Evolutionary conservation across 2,329 filamentous ascomycete species (phyloP), one percentile per base, ranked within the genome.

Genomic region (Fonsecaea erecta): DNA sequence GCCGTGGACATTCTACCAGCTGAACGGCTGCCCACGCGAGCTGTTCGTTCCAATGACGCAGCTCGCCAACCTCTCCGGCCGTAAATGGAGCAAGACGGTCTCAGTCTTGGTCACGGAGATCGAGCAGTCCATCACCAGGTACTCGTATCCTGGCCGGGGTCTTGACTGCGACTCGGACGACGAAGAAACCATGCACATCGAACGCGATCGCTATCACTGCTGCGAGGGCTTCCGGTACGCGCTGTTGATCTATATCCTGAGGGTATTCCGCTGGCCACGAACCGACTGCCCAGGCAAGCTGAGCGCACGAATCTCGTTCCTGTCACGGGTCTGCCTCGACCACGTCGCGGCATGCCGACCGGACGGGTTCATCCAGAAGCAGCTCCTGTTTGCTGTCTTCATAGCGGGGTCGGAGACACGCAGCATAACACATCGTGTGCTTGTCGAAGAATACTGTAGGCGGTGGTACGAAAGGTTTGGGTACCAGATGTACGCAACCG

Each of bases 21-120:
- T 66, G 37, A 66, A 63, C 32, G 64, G 64, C 18, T 63, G 60
- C 46, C 64, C 64, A 2, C 60, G 60, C 32, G 55, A 66, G 37
- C 52, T 66, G 2, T 52, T 66, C 28, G 64, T 66, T 2, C 60
- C 60, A 9, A 63, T 66, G 60, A 60, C 32, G 14, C 60, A 66
- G 48, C 26, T 66, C 5, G 54, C 54, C 35, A 57, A 57, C 34
- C 53, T 63, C 1, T 52, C 53, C 2, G 53, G 37, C 11, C 54
- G 61, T 2, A 16, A 32, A 18, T n/a, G 57, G 21, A 58, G 30
- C 34, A 40, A 52, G 24, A 24, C 53, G 16, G 26, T 24, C 11
- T n/a, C 40, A 1, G 40, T 18, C 11, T 40, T 58, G 11, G 53
- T 65, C 1, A 26, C 37, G 14, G 59, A 62, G 18, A 65, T 65